Conservation (phyloP, 2,329 filamentous ascomycete genomes). For the Ophiostoma novo-ulmi region DNA sequence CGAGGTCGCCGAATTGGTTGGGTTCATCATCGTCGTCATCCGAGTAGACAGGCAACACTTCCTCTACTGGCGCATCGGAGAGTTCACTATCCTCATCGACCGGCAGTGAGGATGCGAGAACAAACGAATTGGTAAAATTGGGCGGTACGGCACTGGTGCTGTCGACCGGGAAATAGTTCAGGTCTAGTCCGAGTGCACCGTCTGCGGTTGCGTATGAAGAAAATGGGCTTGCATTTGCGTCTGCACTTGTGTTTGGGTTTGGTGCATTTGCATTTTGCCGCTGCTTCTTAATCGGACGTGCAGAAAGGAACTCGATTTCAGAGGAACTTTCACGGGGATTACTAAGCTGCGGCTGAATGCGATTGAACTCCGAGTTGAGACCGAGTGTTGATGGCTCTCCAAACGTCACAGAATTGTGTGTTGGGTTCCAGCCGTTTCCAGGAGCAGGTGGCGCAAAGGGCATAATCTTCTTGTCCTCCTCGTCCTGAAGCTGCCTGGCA, state of each 20-base stretch:
- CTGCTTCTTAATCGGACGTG: background rate
- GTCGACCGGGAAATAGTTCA: too few relatives aligned
- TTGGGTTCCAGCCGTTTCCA: background rate
- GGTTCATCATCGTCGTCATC: background rate
- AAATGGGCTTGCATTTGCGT: background rate
- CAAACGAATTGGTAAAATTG: background rate
- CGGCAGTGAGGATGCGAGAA: background rate
- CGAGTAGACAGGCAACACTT: background rate
- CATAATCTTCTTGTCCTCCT: constrained; percentile 33
- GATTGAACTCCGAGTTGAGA: background rate
- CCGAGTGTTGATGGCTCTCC: background rate
- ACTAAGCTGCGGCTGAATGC: background rate
- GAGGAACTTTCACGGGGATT: background rate
- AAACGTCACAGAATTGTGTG: background rate
- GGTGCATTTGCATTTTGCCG: background rate
- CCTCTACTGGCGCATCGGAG: background rate
- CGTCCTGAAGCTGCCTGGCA: constrained; percentile 52
- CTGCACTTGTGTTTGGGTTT: background rate
- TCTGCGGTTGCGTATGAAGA: too few relatives aligned
- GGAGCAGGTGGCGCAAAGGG: background rate
- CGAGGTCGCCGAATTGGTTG: background rate
- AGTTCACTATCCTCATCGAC: constrained; percentile 1
- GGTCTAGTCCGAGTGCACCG: too few relatives aligned
- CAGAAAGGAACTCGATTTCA: constrained; percentile 9
- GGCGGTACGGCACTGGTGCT: background rate